phyloP scores from a whole-genome alignment of 2,329 filamentous ascomycete species.

The Beauveria bassiana region DNA sequence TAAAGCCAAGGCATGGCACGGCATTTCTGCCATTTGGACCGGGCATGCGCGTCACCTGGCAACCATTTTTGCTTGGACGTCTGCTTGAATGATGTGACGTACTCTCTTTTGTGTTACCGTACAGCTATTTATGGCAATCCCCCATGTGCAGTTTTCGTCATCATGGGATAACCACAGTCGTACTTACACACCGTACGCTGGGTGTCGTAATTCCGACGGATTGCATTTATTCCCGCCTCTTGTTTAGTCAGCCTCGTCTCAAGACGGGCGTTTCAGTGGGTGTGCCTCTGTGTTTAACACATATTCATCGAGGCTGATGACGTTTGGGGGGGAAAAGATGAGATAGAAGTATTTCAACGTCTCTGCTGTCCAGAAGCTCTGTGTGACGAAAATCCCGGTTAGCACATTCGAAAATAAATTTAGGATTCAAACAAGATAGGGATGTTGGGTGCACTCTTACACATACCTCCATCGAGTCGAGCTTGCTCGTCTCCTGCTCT shows the following conservation, averaged over 20 bases:
- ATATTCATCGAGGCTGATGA: conserved; percentile 54
- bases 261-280: conserved; percentile 31
- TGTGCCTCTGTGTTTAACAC: conserved; percentile 53
- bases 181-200: not conserved
- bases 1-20: too few species aligned
- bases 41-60: too few species aligned
- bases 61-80: too few species aligned
- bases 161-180: not conserved
- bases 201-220: not conserved
- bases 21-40: too few species aligned
- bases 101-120: not conserved
- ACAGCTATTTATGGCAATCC: not conserved
- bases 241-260: not conserved
- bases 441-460: not conserved
- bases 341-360: conserved; percentile 62
- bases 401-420: not conserved
- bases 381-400: not conserved
- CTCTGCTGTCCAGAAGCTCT: conserved; percentile 65
- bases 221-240: not conserved
- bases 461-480: conserved; percentile 55
- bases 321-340: conserved; percentile 50
- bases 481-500: conserved; percentile 35
- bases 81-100: not conserved
- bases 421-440: not conserved
- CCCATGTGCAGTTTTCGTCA: not conserved